Evolutionary conservation across 108 stramenopile genomes (phyloP), one percentile per base, ranked within the genome.

Genomic region (Cyclotella choctawhatcheeana): DNA sequence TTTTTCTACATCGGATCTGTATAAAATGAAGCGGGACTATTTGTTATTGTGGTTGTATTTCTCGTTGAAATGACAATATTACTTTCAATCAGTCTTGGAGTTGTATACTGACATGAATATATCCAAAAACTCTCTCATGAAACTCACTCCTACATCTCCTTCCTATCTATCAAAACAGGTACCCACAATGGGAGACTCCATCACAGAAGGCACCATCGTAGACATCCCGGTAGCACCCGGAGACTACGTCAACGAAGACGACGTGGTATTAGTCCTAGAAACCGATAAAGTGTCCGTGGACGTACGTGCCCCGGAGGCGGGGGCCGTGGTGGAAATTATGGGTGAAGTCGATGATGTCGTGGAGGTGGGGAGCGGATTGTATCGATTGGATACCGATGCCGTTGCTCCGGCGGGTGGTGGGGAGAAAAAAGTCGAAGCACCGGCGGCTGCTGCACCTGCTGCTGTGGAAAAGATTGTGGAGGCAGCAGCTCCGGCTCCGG

Each of bases 221-320:
- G 92, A 97, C 69, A 89, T 98, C 43, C 91, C 95, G 29, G 88
- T 92, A 40, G 93, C 91, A 5, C 88, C 89, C 8, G 93, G 96
- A 17, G 93, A 90, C 47, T 88, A 83, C 45, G 86, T 96, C 31
- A 65, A 87, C 25, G 74, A 84, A 31, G 90, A 93, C 50, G 90
- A 94, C 47, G 96, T 95, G 24, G 93, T 93, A 3, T 78, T 94
- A 13, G 91, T 94, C 7, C 75, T 99, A 27, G 99, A 99, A 84
- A 99, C 99, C 8, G 99, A 99, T 71, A 99, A 99, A 83, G 98
- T 99, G 0, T 86, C 88, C 10, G 92, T 96, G 18, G 94, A 94
- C 54, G 89, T 97, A 2, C 87, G 97, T 29, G 95, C 97, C 17
- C 83, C 90, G 0, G 88, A 91, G 45, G 80, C 82, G 5, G 99